Evolutionary conservation across 2,329 filamentous ascomycete species (phyloP).

Genomic region (Cladosporium velox): DNA sequence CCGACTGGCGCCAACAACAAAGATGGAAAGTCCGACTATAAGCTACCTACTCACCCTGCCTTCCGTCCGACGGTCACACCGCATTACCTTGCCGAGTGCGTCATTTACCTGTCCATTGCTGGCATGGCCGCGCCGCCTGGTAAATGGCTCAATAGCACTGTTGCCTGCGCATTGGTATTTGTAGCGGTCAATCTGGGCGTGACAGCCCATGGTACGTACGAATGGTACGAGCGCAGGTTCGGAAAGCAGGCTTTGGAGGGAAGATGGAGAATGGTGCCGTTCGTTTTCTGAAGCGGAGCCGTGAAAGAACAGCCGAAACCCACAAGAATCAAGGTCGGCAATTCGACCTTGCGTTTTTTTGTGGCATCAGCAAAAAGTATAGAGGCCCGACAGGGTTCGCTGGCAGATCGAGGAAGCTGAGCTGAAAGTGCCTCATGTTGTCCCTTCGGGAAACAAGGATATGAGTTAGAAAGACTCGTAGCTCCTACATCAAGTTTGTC

Average conservation of each 20-base stretch:
- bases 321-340: neutral
- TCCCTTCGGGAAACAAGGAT: neutral
- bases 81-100: constrained; percentile 87
- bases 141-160: constrained; percentile 67
- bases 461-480: neutral
- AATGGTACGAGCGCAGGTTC: constrained; percentile 79
- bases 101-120: constrained; percentile 78
- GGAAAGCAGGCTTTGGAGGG: constrained; percentile 62
- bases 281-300: constrained; percentile 42
- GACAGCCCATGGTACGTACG: constrained; percentile 74
- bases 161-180: constrained; percentile 71
- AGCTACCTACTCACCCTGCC: constrained; percentile 70
- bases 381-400: constrained; percentile 3
- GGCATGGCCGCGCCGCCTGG: constrained; percentile 71
- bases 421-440: neutral
- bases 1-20: constrained; percentile 13
- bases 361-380: neutral
- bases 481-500: neutral
- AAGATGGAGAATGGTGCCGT: constrained; percentile 77
- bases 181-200: constrained; percentile 77
- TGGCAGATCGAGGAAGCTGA: neutral
- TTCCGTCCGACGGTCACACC: constrained; percentile 78
- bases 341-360: neutral
- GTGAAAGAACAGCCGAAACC: neutral
- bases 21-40: constrained; percentile 64